Conservation (phyloP, 345 rosid genomes). For the Geranium brycei region DNA sequence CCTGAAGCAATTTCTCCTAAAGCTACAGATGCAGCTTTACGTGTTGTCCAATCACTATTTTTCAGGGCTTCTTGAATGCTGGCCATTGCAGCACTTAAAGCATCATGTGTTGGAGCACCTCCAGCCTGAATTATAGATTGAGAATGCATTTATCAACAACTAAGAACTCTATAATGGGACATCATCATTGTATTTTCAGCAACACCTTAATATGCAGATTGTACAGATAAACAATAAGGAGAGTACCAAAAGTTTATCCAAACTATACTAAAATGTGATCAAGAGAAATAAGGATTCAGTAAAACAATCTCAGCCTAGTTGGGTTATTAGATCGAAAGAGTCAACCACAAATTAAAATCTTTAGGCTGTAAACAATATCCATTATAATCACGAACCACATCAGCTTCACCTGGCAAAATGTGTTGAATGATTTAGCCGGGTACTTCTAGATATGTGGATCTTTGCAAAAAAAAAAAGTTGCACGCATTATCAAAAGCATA, state of each 20-base stretch:
- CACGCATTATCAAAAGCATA: no score
- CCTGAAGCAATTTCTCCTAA: slow-evolving; percentile 61
- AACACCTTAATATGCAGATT: not conserved
- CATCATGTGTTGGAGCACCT: slow-evolving; percentile 52
- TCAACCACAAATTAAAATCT: not conserved
- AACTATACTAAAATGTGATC: not conserved
- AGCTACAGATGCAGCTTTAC: slow-evolving; percentile 82
- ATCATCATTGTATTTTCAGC: not conserved
- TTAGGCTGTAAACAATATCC: not conserved
- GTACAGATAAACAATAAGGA: no score
- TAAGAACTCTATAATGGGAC: not conserved
- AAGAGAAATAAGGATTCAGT: not conserved
- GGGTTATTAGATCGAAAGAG: no score
- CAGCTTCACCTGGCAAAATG: no score
- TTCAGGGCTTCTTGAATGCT: slow-evolving; percentile 71
- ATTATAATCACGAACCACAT: no score
- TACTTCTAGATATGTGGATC: no score
- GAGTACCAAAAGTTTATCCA: not conserved
- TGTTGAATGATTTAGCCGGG: not conserved
- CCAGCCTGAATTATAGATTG: slow-evolving; percentile 53
- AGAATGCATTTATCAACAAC: not conserved
- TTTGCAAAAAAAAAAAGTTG: no score
- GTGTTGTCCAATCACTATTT: slow-evolving; percentile 74
- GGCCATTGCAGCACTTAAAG: slow-evolving; percentile 51
- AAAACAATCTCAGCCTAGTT: not conserved